phyloP scores from a whole-genome alignment of 2,329 filamentous ascomycete species.

The Talaromyces rugulosus region DNA sequence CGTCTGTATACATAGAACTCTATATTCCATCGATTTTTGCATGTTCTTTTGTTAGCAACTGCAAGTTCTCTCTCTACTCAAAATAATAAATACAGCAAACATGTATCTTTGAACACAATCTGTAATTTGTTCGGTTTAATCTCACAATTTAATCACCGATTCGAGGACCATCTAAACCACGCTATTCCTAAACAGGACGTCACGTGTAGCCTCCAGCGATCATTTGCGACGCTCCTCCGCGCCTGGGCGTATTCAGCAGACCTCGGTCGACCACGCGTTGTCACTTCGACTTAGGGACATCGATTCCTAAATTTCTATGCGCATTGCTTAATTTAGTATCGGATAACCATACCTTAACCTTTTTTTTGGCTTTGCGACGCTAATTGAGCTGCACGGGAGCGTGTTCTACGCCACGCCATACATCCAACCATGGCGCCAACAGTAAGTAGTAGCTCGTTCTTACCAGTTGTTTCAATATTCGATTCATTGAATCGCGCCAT shows the following conservation, averaged over 20 bases:
- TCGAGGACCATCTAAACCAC: not conserved
- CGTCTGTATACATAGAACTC: not conserved
- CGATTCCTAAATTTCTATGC: not conserved
- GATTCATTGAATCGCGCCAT: not conserved
- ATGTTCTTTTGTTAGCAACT: not conserved
- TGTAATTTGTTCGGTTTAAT: not conserved
- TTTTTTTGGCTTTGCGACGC: not conserved
- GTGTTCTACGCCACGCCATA: constrained; percentile 1
- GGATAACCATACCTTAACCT: not conserved
- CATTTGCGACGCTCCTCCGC: constrained; percentile 7
- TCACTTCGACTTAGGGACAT: not conserved
- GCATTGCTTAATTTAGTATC: not conserved
- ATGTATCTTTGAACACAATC: not conserved
- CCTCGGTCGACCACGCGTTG: not conserved
- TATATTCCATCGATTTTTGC: not conserved
- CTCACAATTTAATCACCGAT: not conserved
- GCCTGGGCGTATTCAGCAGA: not conserved
- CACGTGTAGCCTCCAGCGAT: constrained; percentile 5
- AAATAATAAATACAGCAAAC: not conserved
- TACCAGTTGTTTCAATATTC: not conserved
- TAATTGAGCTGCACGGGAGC: constrained; percentile 8
- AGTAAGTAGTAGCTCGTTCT: constrained; percentile 9
- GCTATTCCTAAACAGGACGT: constrained; percentile 7
- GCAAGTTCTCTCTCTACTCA: not conserved
- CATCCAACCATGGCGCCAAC: constrained; percentile 13